Evolutionary conservation across 805 yeast species (phyloP).

Genomic region (Maudiozyma serrabonitensis): DNA sequence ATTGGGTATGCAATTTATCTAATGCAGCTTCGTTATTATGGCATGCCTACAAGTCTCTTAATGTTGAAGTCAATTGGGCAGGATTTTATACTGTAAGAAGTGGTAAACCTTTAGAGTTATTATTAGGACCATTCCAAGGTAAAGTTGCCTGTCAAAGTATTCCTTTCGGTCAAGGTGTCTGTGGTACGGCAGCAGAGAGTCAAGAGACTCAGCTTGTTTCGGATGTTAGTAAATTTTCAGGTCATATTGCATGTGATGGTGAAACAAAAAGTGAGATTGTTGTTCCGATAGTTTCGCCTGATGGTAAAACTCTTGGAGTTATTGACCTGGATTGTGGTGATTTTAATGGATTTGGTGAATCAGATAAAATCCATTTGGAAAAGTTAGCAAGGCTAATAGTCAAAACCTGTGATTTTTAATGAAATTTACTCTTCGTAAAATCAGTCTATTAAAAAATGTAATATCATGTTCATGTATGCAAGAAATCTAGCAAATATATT

Average conservation of each 20-base stretch:
- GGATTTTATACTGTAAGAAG: slow-evolving; percentile 62
- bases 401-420: slow-evolving; percentile 42
- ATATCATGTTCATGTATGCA: no score
- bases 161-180: slow-evolving; percentile 73
- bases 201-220: slow-evolving; percentile 61
- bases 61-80: slow-evolving; percentile 70
- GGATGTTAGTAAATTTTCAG: slow-evolving; percentile 72
- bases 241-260: slow-evolving; percentile 96
- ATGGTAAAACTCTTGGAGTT: slow-evolving; percentile 53
- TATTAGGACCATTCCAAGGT: slow-evolving; percentile 92
- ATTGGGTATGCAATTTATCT: slow-evolving; percentile 86
- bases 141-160: slow-evolving; percentile 92
- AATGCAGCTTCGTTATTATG: slow-evolving; percentile 81
- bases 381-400: slow-evolving; percentile 44
- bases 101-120: slow-evolving; percentile 33
- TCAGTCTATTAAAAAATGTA: no score
- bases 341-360: slow-evolving; percentile 53
- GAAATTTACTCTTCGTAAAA: not conserved
- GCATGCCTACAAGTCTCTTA: slow-evolving; percentile 69
- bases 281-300: slow-evolving; percentile 54
- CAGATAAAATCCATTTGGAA: slow-evolving; percentile 54
- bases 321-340: slow-evolving; percentile 76
- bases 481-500: no score
- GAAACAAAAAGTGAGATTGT: slow-evolving; percentile 90
- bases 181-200: slow-evolving; percentile 70